phyloP scores from a whole-genome alignment of 768 basidiomycete species.

The Russula foetens region DNA sequence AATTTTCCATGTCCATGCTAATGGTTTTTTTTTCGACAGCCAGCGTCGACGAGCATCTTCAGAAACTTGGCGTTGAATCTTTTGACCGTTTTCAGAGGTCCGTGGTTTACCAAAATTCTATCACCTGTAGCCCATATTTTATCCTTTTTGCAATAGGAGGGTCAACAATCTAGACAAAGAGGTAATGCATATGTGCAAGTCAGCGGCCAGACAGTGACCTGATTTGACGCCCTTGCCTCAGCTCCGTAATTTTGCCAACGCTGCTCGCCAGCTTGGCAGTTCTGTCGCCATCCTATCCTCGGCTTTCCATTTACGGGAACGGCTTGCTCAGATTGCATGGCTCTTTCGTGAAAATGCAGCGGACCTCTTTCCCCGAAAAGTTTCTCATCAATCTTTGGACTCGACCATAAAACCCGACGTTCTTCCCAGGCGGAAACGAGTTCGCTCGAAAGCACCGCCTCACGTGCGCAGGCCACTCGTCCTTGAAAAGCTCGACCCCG shows the following conservation, averaged over 20 bases:
- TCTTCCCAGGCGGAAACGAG: conserved; percentile 29
- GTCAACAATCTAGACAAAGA: conserved; percentile 60
- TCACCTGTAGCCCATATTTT: conserved; percentile 4
- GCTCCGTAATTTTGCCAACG: conserved; percentile 71
- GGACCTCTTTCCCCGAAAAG: conserved; percentile 64
- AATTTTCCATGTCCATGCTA: not conserved
- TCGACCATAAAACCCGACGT: conserved; percentile 31
- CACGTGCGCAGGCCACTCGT: conserved; percentile 47
- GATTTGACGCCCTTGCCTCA: conserved; percentile 25
- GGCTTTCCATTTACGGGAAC: conserved; percentile 60
- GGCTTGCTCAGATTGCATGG: conserved; percentile 58
- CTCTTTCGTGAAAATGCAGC: conserved; percentile 72
- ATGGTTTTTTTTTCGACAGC: conserved; percentile 32
- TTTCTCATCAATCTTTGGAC: conserved; percentile 37
- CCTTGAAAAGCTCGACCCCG: conserved; percentile 50
- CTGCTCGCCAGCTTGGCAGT: conserved; percentile 66
- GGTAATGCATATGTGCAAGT: conserved; percentile 27
- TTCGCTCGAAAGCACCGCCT: conserved; percentile 29
- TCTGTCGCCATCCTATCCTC: conserved; percentile 73
- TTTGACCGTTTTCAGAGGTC: conserved; percentile 62
- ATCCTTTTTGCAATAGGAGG: conserved; percentile 30
- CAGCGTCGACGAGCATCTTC: conserved; percentile 61
- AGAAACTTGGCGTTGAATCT: conserved; percentile 54
- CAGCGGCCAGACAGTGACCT: not conserved
- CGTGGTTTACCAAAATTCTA: conserved; percentile 14